These are phyloP conservation scores for Lactarius hengduanensis DNA, from an alignment of 768 basidiomycete genomes.

Conservation along the genomic window DNA sequence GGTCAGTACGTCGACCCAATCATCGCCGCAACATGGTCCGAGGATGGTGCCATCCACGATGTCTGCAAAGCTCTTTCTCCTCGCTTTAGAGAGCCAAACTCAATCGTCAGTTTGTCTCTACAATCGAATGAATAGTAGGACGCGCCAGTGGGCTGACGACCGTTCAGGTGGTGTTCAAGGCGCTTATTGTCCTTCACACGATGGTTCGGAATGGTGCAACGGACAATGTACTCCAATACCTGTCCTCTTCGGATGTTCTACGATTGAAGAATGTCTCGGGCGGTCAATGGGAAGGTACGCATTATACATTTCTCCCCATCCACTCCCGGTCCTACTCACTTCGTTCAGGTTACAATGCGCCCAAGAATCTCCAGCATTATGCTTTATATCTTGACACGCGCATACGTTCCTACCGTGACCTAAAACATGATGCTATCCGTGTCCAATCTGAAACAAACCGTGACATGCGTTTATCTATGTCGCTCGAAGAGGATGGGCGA, in stretches of 20 bases:
- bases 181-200: conserved; percentile 89
- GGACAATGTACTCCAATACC: conserved; percentile 84
- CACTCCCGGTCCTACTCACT: background rate
- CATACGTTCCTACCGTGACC: conserved; percentile 82
- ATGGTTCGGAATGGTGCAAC: conserved; percentile 98
- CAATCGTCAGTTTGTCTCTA: conserved; percentile 58
- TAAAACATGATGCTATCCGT: conserved; percentile 91
- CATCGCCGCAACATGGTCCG: conserved; percentile 94
- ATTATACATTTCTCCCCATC: background rate
- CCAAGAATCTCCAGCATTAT: conserved; percentile 84
- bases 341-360: conserved; percentile 72
- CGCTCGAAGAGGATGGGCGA: conserved; percentile 55
- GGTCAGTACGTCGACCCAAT: conserved; percentile 92
- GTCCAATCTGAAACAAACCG: conserved; percentile 94
- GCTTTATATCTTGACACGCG: conserved; percentile 86
- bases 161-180: conserved; percentile 92
- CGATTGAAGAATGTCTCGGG: conserved; percentile 77
- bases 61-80: conserved; percentile 87
- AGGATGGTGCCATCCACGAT: conserved; percentile 90
- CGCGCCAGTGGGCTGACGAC: conserved; percentile 13
- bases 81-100: conserved; percentile 88
- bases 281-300: conserved; percentile 84
- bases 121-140: background rate
- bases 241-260: conserved; percentile 80
- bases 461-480: conserved; percentile 66